Conservation (phyloP, 768 basidiomycete species). For the Xanthoconium stramineum region DNA sequence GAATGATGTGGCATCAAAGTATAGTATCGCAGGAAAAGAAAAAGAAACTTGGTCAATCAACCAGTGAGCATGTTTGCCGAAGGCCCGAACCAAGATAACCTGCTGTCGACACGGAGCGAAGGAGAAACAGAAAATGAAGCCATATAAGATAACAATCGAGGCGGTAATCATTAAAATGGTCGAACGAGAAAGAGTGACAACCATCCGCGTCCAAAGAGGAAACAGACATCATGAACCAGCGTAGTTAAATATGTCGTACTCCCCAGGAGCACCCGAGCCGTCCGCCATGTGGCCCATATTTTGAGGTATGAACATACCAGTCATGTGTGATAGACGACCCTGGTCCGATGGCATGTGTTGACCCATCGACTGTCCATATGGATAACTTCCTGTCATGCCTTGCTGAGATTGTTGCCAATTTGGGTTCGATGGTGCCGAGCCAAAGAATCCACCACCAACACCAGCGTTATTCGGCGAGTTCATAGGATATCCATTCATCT, state of each 20-base stretch:
- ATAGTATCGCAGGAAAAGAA: conserved; percentile 18
- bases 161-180: conserved; percentile 24
- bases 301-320: conserved; percentile 49
- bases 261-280: conserved; percentile 37
- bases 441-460: conserved; percentile 23
- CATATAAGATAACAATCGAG: conserved; percentile 24
- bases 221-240: conserved; percentile 35
- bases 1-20: conserved; percentile 16
- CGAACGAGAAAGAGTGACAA: conserved; percentile 15
- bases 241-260: conserved; percentile 64
- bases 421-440: conserved; percentile 21
- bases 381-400: conserved; percentile 28
- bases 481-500: conserved; percentile 36
- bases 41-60: neutral
- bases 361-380: conserved; percentile 27
- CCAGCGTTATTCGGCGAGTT: conserved; percentile 37
- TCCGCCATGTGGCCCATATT: conserved; percentile 42
- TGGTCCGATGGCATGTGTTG: conserved; percentile 29
- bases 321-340: conserved; percentile 44
- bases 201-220: conserved; percentile 17
- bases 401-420: conserved; percentile 29
- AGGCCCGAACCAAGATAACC: conserved; percentile 2
- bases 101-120: conserved; percentile 5
- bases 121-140: conserved; percentile 1
- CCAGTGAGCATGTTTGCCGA: neutral